Evolutionary conservation across 495 filamentous ascomycete genomes (phyloP), one percentile per base, ranked within the genome.

Genomic region (Lepidopterella palustris): DNA sequence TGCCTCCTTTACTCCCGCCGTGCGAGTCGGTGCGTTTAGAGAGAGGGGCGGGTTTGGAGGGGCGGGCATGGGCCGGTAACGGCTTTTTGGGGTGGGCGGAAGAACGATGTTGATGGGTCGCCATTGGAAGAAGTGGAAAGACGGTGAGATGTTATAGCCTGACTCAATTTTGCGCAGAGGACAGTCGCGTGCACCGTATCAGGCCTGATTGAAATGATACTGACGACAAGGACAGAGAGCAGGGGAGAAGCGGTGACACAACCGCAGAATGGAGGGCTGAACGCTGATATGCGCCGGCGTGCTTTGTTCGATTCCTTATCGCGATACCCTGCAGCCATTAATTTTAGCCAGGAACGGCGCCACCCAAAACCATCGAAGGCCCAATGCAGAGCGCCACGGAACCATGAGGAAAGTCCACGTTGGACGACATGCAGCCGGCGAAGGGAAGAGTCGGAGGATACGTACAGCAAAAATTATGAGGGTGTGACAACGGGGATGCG

Each of bases 301-400:
- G 64, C 64, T 67, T 67, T 67, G 64, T 67, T 63, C 47, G 31
- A 55, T 60, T 54, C 18, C 64, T 67, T 67, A 63, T 67, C 64
- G 51, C 57, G 60, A 62, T 63, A 42, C 64, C 64, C 64, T 67
- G 64, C 64, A 62, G 58, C 25, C 59, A 51, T 32, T 5, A 51
- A 49, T 49, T n/a, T 67, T 67, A 67, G 64, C 64, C 57, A 67
- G 60, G 64, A 67, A 67, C 64, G 50, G 60, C 63, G 59, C 48
- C 51, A 26, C 27, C 50, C 53, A 48, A 32, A 45, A 39, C 45
- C 39, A 18, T 23, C 8, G 26, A 9, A 18, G 25, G 49, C 48
- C 26, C 60, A 26, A 53, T 57, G 23, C 28, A 52, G 40, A 29
- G 49, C 48, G 24, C 60, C 32, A 53, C 52, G 23, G 25, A 52